These are phyloP conservation scores for Cercophora samala DNA, from an alignment of 495 filamentous ascomycete species.

Conservation along the genomic window DNA sequence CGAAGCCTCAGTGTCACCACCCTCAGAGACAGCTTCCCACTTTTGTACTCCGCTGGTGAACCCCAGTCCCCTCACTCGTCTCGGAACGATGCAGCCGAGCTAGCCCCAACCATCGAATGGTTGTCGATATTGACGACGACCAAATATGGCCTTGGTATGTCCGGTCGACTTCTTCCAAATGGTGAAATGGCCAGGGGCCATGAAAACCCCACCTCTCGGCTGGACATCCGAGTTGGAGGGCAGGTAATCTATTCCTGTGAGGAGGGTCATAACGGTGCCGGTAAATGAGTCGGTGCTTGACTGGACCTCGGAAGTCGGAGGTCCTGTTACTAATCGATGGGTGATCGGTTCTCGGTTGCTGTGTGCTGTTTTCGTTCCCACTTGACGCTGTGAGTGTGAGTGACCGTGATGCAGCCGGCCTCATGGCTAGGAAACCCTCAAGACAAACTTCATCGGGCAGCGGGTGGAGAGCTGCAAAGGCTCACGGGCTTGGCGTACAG, in stretches of 20 bases:
- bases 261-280: neutral
- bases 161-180: conserved; percentile 16
- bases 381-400: too few relatives aligned
- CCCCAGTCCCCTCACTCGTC: neutral
- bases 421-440: too few relatives aligned
- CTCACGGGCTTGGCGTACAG: neutral
- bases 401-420: too few relatives aligned
- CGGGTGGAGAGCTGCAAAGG: too few relatives aligned
- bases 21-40: neutral
- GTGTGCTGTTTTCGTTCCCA: too few relatives aligned
- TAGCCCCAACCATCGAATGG: neutral
- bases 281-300: neutral
- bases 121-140: conserved; percentile 6
- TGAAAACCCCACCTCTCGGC: conserved; percentile 9
- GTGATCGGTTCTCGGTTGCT: too few relatives aligned
- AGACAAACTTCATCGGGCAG: too few relatives aligned
- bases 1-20: neutral
- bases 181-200: conserved; percentile 9
- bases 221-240: conserved; percentile 14
- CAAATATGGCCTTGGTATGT: neutral
- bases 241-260: neutral
- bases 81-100: neutral
- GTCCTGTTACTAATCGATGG: too few relatives aligned
- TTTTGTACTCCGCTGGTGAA: neutral
- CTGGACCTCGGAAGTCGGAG: neutral